Base-by-base conservation (phyloP, 1,284 basidiomycete genomes). In the Cryptococcus depauperatus region DNA sequence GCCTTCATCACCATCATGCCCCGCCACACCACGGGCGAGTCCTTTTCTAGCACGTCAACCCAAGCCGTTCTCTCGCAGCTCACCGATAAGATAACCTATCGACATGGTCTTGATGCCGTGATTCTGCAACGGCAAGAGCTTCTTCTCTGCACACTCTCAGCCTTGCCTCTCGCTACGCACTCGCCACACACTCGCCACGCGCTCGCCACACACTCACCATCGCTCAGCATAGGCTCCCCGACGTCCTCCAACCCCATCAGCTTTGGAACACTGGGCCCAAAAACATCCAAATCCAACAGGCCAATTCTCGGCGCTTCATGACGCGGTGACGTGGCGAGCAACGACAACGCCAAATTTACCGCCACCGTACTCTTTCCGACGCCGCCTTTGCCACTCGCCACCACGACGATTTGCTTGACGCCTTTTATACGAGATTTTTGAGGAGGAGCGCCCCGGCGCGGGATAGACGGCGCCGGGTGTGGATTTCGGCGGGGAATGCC, bases 1-100 rank as follows among this genome's bases (percentile, higher is more conserved):
- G 93, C 92, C 66, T 98, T 98, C 73, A 95, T 92, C 2, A 98
- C 95, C 93, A 98, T 97, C 40, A 97, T 79, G 1, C 93, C 93
- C 30, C 93, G 78, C 93, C 93, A 98, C 21, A 93, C 89, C 16
- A 97, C 78, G 0, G 90, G 82, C 0, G 81, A 81, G 59, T 91
- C 85, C 29, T 76, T 74, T 33, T 40, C 73, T 66, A 51, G 11
- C 2, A 19, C 26, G 41, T 19, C 27, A 21, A 23, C n/a, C 18
- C 13, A 32, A 4, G 29, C 8, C 22, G 34, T 43, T 33, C 8
- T 22, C 18, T 10, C 7, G 21, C 21, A 42, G 59, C 56, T 60
- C 56, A 55, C 74, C 74, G 2, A 78, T 64, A 3, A 79, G 66
- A 51, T 77, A 98, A 0, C 92, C 93, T 81, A 98, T 97, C 2